phyloP scores from a whole-genome alignment of 108 stramenopile genomes.

The Discostella pseudostelligera region DNA sequence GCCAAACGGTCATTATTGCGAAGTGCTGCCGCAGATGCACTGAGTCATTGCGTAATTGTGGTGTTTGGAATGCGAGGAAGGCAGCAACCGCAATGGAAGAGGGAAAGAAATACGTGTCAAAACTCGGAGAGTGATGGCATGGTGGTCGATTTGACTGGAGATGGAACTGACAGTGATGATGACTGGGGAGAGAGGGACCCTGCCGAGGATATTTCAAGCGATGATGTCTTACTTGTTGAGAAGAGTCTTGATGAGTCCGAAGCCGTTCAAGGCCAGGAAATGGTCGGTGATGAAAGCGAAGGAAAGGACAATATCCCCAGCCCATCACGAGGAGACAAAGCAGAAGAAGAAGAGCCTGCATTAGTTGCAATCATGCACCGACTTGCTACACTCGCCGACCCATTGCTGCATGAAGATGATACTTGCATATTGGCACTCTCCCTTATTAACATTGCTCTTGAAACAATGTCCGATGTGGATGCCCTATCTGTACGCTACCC shows the following conservation, averaged over 20 bases:
- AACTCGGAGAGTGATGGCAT: slow-evolving; percentile 3
- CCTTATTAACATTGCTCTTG: slow-evolving; percentile 93
- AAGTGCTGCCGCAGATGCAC: slow-evolving; percentile 74
- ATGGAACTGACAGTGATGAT: slow-evolving; percentile 37
- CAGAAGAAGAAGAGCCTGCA: slow-evolving; percentile 47
- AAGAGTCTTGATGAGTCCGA: not conserved
- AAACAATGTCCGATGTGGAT: slow-evolving; percentile 68
- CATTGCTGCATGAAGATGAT: slow-evolving; percentile 65
- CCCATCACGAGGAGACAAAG: not conserved
- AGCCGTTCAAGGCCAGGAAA: not conserved
- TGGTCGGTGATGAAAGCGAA: slow-evolving; percentile 1
- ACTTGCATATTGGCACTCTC: slow-evolving; percentile 75
- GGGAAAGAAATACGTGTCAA: not conserved
- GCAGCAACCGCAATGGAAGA: not conserved
- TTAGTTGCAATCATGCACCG: slow-evolving; percentile 72
- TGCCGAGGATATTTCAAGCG: slow-evolving; percentile 9
- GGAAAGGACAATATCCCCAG: not conserved
- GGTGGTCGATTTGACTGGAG: slow-evolving; percentile 5
- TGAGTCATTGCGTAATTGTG: slow-evolving; percentile 73
- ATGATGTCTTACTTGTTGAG: not conserved
- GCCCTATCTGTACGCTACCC: slow-evolving; percentile 47
- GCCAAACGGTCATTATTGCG: slow-evolving; percentile 64
- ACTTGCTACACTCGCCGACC: slow-evolving; percentile 81
- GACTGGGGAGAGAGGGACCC: slow-evolving; percentile 47
- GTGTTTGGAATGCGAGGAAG: slow-evolving; percentile 57